A percentile compares a stretch with the other conserved stretches of the same genome.
These are phyloP conservation scores for Sphaerulina musiva DNA, from an alignment of 2,329 filamentous ascomycete species.

Conservation along the genomic window DNA sequence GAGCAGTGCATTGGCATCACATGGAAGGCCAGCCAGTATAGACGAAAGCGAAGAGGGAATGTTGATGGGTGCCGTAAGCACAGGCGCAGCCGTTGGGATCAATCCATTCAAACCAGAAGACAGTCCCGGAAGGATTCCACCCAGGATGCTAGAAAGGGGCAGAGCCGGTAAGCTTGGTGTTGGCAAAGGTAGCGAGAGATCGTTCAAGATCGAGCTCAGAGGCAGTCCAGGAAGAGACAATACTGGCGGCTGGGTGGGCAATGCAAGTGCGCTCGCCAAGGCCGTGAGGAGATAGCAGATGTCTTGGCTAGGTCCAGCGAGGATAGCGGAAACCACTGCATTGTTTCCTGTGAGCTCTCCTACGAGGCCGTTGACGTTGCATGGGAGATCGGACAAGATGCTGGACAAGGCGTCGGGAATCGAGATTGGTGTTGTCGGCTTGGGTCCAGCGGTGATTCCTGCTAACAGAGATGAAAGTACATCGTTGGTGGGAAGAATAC, in stretches of 20 bases:
- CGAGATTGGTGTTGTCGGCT: neutral
- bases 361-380: neutral
- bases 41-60: neutral
- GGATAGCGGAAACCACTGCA: constrained; percentile 1
- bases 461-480: neutral
- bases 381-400: neutral
- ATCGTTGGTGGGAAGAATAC: neutral
- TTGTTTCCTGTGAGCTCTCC: neutral
- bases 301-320: neutral
- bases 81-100: neutral
- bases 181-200: neutral
- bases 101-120: neutral
- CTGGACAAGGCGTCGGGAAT: neutral
- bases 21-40: neutral
- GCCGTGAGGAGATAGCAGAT: constrained; percentile 1
- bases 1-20: neutral
- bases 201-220: neutral
- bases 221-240: neutral
- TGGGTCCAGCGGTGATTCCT: neutral
- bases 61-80: neutral
- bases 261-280: neutral
- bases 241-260: neutral
- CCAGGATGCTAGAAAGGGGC: neutral
- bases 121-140: neutral
- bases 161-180: neutral